Conservation (phyloP, 2,329 filamentous ascomycete genomes). For the Penicillium sp. region DNA sequence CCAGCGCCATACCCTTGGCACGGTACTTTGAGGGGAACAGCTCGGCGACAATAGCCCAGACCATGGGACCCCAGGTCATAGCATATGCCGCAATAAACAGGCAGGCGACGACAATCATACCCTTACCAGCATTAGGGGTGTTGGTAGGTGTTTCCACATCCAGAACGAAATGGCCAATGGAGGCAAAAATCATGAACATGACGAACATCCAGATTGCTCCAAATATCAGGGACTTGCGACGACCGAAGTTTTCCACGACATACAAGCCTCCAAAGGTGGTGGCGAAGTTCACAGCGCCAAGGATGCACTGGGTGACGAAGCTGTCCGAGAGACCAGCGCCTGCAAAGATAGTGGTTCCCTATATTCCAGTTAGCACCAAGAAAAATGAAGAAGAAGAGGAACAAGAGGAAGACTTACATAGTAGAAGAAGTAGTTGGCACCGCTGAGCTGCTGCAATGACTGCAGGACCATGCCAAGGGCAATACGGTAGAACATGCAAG, state of each 20-base stretch:
- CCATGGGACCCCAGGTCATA: constrained; percentile 57
- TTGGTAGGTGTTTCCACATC: constrained; percentile 34
- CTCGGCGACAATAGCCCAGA: constrained; percentile 42
- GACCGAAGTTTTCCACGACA: constrained; percentile 59
- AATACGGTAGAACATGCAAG: constrained; percentile 40
- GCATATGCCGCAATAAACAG: constrained; percentile 65
- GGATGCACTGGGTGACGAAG: constrained; percentile 56
- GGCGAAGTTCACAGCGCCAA: constrained; percentile 58
- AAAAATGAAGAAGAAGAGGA: not conserved
- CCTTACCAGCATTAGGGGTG: constrained; percentile 48
- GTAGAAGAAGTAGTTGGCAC: constrained; percentile 46
- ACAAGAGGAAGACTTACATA: constrained; percentile 37
- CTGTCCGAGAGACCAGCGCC: constrained; percentile 57
- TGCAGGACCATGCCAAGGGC: constrained; percentile 37
- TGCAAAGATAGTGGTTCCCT: constrained; percentile 45
- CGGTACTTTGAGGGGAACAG: constrained; percentile 44
- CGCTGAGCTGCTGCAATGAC: constrained; percentile 39
- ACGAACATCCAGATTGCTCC: constrained; percentile 59
- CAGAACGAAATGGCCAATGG: constrained; percentile 44
- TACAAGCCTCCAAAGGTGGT: constrained; percentile 60
- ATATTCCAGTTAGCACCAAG: constrained; percentile 11
- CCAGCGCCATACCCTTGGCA: constrained; percentile 69
- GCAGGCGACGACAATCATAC: constrained; percentile 64
- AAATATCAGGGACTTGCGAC: constrained; percentile 58
- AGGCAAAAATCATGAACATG: constrained; percentile 58